Evolutionary conservation across 495 filamentous ascomycete genomes (phyloP).

Genomic region (Penicillium fimorum): DNA sequence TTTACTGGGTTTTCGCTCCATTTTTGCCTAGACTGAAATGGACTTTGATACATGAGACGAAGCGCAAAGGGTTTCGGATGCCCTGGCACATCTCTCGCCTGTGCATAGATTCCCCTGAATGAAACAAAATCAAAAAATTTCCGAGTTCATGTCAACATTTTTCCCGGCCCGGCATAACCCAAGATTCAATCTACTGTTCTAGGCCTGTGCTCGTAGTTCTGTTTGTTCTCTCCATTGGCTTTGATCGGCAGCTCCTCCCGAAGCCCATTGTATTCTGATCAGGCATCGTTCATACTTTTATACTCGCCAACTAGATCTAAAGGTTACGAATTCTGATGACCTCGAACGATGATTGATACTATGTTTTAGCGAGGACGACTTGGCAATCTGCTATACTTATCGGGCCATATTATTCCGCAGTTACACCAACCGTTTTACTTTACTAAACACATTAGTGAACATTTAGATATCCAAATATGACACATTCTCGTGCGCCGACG

Average conservation of each 20-base stretch:
- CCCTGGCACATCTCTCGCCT: conserved; percentile 44
- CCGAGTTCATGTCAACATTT: conserved; percentile 30
- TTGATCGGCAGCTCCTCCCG: background rate
- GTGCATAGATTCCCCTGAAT: conserved; percentile 56
- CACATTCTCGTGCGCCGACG: background rate
- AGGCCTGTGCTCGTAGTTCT: conserved; percentile 4
- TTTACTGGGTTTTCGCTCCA: conserved; percentile 40
- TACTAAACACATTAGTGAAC: background rate
- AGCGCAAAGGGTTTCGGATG: conserved; percentile 42
- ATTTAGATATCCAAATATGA: conserved; percentile 1
- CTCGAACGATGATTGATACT: background rate
- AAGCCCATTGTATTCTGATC: too few species aligned
- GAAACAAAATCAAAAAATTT: conserved; percentile 50
- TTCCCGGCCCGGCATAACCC: background rate
- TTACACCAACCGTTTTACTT: background rate
- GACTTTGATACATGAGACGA: conserved; percentile 44
- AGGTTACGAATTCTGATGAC: background rate
- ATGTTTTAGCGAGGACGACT: background rate
- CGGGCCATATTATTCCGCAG: too few species aligned
- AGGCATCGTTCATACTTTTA: background rate
- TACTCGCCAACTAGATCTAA: too few species aligned
- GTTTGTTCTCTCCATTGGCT: background rate
- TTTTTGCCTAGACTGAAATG: conserved; percentile 34
- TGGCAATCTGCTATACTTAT: background rate
- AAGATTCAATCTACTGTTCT: background rate